phyloP scores from a whole-genome alignment of 1,284 basidiomycete species.

The Hypsizygus ulmarius region DNA sequence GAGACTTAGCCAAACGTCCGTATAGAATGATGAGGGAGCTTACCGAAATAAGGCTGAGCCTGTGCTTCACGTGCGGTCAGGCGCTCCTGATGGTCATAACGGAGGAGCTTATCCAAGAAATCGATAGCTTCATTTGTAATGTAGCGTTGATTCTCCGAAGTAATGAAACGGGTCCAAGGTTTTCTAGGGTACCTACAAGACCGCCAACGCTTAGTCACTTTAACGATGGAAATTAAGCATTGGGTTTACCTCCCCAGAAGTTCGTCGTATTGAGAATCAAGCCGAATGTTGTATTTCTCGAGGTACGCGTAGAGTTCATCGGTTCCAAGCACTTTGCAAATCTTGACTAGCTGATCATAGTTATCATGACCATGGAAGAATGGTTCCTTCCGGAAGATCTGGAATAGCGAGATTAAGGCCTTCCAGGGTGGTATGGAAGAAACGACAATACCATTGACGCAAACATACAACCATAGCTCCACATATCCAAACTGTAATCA shows the following conservation, averaged over 20 bases:
- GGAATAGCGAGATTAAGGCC: slow-evolving; percentile 11
- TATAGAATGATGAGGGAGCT: slow-evolving; percentile 19
- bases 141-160: slow-evolving; percentile 93
- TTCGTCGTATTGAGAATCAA: slow-evolving; percentile 89
- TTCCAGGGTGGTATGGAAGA: background rate
- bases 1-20: slow-evolving; percentile 19
- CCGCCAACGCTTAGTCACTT: slow-evolving; percentile 8
- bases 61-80: slow-evolving; percentile 92
- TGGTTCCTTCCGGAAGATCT: slow-evolving; percentile 99
- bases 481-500: slow-evolving; percentile 96
- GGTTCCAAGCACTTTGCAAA: slow-evolving; percentile 95
- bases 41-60: slow-evolving; percentile 87
- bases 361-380: slow-evolving; percentile 99
- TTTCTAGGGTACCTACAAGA: slow-evolving; percentile 80
- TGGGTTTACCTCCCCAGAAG: slow-evolving; percentile 69
- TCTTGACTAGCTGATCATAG: slow-evolving; percentile 98
- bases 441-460: slow-evolving; percentile 82
- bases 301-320: slow-evolving; percentile 91
- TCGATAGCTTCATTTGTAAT: slow-evolving; percentile 99
- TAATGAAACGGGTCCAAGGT: slow-evolving; percentile 92
- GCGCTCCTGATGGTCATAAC: slow-evolving; percentile 96
- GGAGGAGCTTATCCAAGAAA: slow-evolving; percentile 92
- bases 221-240: slow-evolving; percentile 11
- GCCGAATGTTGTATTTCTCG: slow-evolving; percentile 92
- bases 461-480: slow-evolving; percentile 99